Percentiles rank a stretch among this genome's conserved stretches.
Conservation (phyloP, 2,329 filamentous ascomycete genomes). For the Pleomassaria siparia region DNA sequence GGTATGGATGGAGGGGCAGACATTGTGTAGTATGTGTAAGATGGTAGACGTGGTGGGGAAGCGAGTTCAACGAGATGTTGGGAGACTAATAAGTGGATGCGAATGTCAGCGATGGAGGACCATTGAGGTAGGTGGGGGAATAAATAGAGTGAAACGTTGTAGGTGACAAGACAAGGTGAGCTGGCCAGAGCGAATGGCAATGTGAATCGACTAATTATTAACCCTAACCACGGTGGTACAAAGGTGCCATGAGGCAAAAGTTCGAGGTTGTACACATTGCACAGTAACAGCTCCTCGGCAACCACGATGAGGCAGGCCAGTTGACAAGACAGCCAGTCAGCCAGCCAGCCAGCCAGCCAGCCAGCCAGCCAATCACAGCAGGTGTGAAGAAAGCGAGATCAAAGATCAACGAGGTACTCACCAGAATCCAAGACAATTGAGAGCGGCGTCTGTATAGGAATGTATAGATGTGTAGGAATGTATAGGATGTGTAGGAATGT, state of each 20-base stretch:
- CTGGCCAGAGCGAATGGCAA: constrained; percentile 1
- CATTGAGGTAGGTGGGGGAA: no score
- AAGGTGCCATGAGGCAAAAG: no score
- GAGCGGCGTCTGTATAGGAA: not conserved
- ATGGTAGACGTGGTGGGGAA: constrained; percentile 10
- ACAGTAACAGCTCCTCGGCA: constrained; percentile 17
- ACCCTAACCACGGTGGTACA: constrained; percentile 2
- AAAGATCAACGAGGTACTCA: constrained; percentile 16
- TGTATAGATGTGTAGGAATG: no score
- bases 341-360: constrained; percentile 5
- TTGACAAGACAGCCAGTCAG: no score
- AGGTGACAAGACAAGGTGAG: constrained; percentile 21
- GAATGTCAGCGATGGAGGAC: constrained; percentile 25
- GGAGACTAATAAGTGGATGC: not conserved
- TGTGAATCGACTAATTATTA: not conserved
- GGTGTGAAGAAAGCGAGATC: constrained; percentile 21
- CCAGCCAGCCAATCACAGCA: constrained; percentile 18
- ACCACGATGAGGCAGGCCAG: constrained; percentile 5
- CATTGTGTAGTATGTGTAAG: constrained; percentile 39
- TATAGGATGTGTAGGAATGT: no score
- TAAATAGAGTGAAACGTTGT: constrained; percentile 19
- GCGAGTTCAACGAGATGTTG: constrained; percentile 13
- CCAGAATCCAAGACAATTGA: constrained; percentile 21
- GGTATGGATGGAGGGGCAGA: constrained; percentile 61
- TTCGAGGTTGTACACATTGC: no score